phyloP scores from a whole-genome alignment of 1,284 basidiomycete species.

The Vanrija pseudolonga region DNA sequence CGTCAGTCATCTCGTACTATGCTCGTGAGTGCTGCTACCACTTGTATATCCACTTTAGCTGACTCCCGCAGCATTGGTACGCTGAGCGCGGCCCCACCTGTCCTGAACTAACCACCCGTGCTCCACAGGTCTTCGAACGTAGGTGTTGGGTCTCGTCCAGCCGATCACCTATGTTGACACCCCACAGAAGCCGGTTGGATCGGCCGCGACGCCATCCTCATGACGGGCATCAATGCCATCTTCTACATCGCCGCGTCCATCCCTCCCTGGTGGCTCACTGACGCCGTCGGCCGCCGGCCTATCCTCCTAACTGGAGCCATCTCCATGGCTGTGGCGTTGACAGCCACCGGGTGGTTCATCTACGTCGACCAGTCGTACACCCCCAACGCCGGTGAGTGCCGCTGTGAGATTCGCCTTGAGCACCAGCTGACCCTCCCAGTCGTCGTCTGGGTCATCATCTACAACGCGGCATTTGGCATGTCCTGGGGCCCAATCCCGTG shows the following conservation, averaged over 20 bases:
- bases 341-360: conserved; percentile 57
- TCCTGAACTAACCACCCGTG: conserved; percentile 52
- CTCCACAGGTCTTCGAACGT: conserved; percentile 72
- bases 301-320: conserved; percentile 92
- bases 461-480: conserved; percentile 85
- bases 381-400: conserved; percentile 60
- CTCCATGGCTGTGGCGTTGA: conserved; percentile 46
- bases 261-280: conserved; percentile 93
- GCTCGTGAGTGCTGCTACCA: conserved; percentile 58
- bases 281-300: conserved; percentile 81
- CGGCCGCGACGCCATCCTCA: conserved; percentile 91
- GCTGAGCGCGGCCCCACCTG: conserved; percentile 11
- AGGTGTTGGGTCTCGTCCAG: conserved; percentile 23
- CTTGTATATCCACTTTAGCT: conserved; percentile 8
- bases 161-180: conserved; percentile 52
- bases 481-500: conserved; percentile 52
- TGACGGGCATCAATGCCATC: conserved; percentile 92
- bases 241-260: conserved; percentile 81
- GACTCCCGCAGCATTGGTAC: conserved; percentile 23
- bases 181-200: conserved; percentile 88
- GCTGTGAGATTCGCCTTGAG: background rate
- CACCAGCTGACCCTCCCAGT: conserved; percentile 51
- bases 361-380: conserved; percentile 82
- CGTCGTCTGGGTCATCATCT: conserved; percentile 85
- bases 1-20: conserved; percentile 85